Evolutionary conservation across 371 early-diverging fungal species (phyloP).

Genomic region (Paramicrosporidium saccamoebae): DNA sequence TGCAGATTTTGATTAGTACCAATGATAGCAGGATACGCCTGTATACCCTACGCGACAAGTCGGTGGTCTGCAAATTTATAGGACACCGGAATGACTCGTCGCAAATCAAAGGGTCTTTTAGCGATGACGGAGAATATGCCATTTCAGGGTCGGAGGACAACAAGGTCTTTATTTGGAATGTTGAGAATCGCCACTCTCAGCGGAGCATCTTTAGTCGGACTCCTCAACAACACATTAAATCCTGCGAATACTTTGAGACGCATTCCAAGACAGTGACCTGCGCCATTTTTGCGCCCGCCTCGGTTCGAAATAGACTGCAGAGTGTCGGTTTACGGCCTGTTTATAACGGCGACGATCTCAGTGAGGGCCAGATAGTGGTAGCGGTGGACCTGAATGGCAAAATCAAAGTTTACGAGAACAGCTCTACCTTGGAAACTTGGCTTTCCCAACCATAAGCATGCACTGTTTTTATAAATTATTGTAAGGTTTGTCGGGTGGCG

Average conservation of each 20-base stretch:
- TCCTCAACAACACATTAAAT: too few relatives aligned
- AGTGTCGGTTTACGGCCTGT: too few relatives aligned
- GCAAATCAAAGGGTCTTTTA: conserved; percentile 32
- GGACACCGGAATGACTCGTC: conserved; percentile 24
- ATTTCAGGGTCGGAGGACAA: conserved; percentile 47
- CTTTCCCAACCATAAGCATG: too few relatives aligned
- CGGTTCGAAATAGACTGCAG: conserved; percentile 7
- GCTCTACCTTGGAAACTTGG: too few relatives aligned
- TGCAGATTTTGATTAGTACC: conserved; percentile 22
- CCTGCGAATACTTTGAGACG: conserved; percentile 2
- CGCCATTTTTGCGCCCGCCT: conserved; percentile 7
- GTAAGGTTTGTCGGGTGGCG: too few relatives aligned
- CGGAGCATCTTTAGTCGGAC: too few relatives aligned
- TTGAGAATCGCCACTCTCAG: conserved; percentile 7
- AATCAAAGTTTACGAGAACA: too few relatives aligned
- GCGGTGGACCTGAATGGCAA: too few relatives aligned
- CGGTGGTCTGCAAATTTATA: conserved; percentile 27
- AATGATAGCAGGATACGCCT: conserved; percentile 47
- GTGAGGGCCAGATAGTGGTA: too few relatives aligned
- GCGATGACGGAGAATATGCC: conserved; percentile 32
- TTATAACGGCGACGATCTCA: conserved; percentile 5
- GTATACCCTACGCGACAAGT: conserved; percentile 28
- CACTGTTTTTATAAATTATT: too few relatives aligned
- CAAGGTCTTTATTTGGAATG: conserved; percentile 31
- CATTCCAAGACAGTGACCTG: conserved; percentile 2